A percentile compares a stretch with the other conserved stretches of the same genome.
Evolutionary conservation across 139 green algal genomes (phyloP).

Genomic region (Chlorella sp.): DNA sequence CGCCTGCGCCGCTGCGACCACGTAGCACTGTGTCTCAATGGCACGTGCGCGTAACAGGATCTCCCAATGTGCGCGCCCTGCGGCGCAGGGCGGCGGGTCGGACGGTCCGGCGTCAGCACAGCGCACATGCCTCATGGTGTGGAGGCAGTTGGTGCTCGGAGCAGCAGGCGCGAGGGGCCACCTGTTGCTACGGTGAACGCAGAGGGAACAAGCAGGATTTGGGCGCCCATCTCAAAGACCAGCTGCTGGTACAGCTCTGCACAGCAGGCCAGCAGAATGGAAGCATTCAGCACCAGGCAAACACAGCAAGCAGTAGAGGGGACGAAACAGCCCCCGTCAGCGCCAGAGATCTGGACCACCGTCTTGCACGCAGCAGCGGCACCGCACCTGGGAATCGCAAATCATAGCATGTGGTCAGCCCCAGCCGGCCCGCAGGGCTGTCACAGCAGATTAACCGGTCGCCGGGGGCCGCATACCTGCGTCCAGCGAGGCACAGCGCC

Average conservation of each 20-base stretch:
- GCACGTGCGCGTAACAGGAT: constrained; percentile 91
- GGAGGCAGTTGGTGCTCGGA: background rate
- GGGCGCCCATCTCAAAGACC: constrained; percentile 65
- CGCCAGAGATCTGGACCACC: too few relatives aligned
- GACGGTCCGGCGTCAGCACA: background rate
- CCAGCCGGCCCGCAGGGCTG: constrained; percentile 78
- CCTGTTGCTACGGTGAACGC: constrained; percentile 72
- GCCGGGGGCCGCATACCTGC: constrained; percentile 14
- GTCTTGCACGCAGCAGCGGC: too few relatives aligned
- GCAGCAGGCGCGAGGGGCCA: constrained; percentile 19
- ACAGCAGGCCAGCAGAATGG: too few relatives aligned
- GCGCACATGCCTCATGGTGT: background rate
- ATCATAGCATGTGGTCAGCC: constrained; percentile 94
- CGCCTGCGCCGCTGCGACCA: constrained; percentile 91
- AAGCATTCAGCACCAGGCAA: too few relatives aligned
- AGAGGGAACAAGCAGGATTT: constrained; percentile 75
- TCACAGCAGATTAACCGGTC: constrained; percentile 66
- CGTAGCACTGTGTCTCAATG: constrained; percentile 94
- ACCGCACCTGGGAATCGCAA: constrained; percentile 97
- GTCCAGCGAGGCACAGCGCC: background rate
- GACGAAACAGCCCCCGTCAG: too few relatives aligned
- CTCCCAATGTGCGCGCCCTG: constrained; percentile 94
- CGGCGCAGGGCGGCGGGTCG: background rate
- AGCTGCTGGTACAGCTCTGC: constrained; percentile 89
- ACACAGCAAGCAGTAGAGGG: too few relatives aligned